These are phyloP conservation scores for Oenanthe javanica DNA, from an alignment of 140 eudicot genomes.

Conservation along the genomic window DNA sequence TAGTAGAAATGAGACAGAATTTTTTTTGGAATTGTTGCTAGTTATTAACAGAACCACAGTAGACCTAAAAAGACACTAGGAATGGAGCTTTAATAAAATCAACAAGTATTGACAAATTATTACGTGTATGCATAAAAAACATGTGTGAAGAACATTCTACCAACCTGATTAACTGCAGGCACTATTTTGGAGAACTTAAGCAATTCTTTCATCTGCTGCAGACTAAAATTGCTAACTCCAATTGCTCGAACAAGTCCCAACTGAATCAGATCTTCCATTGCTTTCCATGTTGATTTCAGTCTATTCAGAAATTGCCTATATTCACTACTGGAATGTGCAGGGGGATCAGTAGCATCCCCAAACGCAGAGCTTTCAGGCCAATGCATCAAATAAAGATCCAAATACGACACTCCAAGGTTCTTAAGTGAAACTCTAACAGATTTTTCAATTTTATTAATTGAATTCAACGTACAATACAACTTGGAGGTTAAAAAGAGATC, in stretches of 20 bases:
- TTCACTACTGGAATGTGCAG: conserved; percentile 45
- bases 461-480: conserved; percentile 43
- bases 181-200: conserved; percentile 40
- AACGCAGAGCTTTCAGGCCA: conserved; percentile 45
- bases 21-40: neutral
- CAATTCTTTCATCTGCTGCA: conserved; percentile 36
- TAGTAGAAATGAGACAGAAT: too few species aligned
- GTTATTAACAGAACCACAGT: neutral
- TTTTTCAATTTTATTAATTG: conserved; percentile 46
- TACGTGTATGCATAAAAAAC: neutral
- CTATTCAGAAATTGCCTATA: conserved; percentile 42
- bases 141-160: conserved; percentile 7
- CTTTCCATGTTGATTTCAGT: conserved; percentile 42
- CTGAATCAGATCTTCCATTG: conserved; percentile 45
- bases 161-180: conserved; percentile 61
- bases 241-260: conserved; percentile 55
- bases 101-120: neutral
- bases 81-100: neutral
- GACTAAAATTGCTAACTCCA: conserved; percentile 46
- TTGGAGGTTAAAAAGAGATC: conserved; percentile 54
- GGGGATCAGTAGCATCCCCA: conserved; percentile 65
- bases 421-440: conserved; percentile 48
- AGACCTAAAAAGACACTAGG: neutral
- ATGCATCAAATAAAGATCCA: conserved; percentile 63
- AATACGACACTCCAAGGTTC: conserved; percentile 49